phyloP scores from a whole-genome alignment of 768 basidiomycete genomes.

The Panaeolus papilionaceus region DNA sequence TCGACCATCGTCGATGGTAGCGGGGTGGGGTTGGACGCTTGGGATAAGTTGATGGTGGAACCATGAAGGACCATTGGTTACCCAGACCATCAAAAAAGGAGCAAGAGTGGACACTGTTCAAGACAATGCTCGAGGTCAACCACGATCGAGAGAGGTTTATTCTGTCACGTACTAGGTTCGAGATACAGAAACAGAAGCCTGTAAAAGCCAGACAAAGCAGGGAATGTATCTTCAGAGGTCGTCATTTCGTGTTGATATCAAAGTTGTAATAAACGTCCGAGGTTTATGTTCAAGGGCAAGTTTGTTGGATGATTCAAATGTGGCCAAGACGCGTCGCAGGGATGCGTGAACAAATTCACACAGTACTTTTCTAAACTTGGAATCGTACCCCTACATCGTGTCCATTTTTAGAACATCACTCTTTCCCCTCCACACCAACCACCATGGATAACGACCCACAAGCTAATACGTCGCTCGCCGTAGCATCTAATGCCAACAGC shows the following conservation, averaged over 20 bases:
- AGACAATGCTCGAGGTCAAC: not conserved
- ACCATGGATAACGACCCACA: slow-evolving; percentile 15
- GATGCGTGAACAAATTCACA: slow-evolving; percentile 13
- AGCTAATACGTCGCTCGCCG: slow-evolving; percentile 24
- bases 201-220: slow-evolving; percentile 69
- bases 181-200: slow-evolving; percentile 66
- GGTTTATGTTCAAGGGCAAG: slow-evolving; percentile 19
- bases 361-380: slow-evolving; percentile 11
- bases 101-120: slow-evolving; percentile 43
- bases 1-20: slow-evolving; percentile 48
- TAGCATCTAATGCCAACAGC: slow-evolving; percentile 46
- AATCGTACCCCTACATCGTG: not conserved
- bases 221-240: slow-evolving; percentile 42
- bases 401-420: slow-evolving; percentile 8
- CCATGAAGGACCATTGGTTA: slow-evolving; percentile 67
- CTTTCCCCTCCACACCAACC: slow-evolving; percentile 12
- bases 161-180: slow-evolving; percentile 57
- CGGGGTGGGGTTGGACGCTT: slow-evolving; percentile 35
- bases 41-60: slow-evolving; percentile 73
- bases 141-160: not conserved
- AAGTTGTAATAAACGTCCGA: not conserved
- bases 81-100: slow-evolving; percentile 50
- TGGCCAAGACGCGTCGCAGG: slow-evolving; percentile 18
- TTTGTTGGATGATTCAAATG: slow-evolving; percentile 13
- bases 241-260: slow-evolving; percentile 22